Evolutionary conservation across 2,329 filamentous ascomycete species (phyloP), one percentile per base, ranked within the genome.

Genomic region (Phyllosticta capitalensis): DNA sequence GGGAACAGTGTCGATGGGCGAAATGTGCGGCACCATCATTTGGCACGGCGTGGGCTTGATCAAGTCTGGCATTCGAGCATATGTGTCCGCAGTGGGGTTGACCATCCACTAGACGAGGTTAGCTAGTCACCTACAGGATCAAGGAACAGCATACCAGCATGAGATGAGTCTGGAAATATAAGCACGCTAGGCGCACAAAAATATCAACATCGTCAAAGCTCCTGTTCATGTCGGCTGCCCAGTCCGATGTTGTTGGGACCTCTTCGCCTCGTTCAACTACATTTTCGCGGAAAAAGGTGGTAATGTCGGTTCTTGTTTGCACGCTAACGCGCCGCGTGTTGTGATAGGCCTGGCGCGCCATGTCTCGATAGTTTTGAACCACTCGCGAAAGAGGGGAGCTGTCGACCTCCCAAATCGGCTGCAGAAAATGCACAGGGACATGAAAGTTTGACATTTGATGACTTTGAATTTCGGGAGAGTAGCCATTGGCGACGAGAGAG

Each of bases 1-100:
- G n/a, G 56, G 56, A 17, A 59, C 52, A 12, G 56, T 59, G 19
- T 59, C 56, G 9, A 59, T 21, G 20, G 56, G 56, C 4, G 56
- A 54, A 24, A 54, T 54, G 22, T 59, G 56, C 45, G 56, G 56
- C 4, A 59, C 56, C 56, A 59, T 59, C 56, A 59, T 59, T n/a
- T 59, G 56, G 24, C 38, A 48, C 21, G 56, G 56, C 9, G 56
- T 59, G 19, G 56, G 56, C 20, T 59, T 54, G 56, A 59, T 59
- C 26, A 59, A 19, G 19, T 59, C 56, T 17, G 56, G 56, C 56
- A 59, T 59, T 26, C 24, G 28, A 19, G 56, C 33, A n/a, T 59
- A 59, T 51, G 56, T 59, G 38, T 59, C 56, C 10, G 56, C 56
- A 12, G 56, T 59, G 19, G 56, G 56, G 19, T 59, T 54, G 52